phyloP scores from a whole-genome alignment of 441 rosid species.

The Erodium trifolium region DNA sequence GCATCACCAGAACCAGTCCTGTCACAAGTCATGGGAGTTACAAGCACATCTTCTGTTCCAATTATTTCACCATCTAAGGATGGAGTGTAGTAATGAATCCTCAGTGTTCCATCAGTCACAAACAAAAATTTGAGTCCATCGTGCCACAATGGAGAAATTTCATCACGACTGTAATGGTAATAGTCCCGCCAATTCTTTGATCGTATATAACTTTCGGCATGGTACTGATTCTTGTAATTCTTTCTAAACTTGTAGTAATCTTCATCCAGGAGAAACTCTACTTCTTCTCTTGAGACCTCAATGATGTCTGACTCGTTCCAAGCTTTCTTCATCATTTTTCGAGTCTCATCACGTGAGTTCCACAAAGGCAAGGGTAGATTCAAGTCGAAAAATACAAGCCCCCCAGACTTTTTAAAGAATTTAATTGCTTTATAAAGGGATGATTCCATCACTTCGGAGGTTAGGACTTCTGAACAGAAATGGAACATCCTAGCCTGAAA shows the following conservation, averaged over 20 bases:
- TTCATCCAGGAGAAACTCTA: conserved; percentile 79
- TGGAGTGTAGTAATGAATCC: conserved; percentile 72
- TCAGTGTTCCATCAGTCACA: conserved; percentile 80
- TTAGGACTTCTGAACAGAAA: conserved; percentile 69
- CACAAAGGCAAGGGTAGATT: conserved; percentile 75
- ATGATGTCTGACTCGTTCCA: conserved; percentile 63
- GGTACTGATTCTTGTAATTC: conserved; percentile 70
- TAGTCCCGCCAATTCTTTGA: conserved; percentile 52
- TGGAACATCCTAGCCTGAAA: conserved; percentile 84
- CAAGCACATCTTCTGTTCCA: conserved; percentile 83
- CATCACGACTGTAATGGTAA: conserved; percentile 71
- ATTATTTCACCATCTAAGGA: conserved; percentile 61
- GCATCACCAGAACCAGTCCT: conserved; percentile 96
- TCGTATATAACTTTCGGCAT: conserved; percentile 55
- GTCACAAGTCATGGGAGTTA: conserved; percentile 82
- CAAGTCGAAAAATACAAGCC: conserved; percentile 65
- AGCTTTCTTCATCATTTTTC: conserved; percentile 53
- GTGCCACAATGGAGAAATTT: conserved; percentile 76
- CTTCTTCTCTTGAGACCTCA: conserved; percentile 75
- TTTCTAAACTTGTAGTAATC: conserved; percentile 51
- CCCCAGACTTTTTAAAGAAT: conserved; percentile 70
- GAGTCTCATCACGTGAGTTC: conserved; percentile 63
- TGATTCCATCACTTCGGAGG: conserved; percentile 44
- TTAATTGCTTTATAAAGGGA: conserved; percentile 56
- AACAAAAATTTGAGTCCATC: conserved; percentile 57